Evolutionary conservation across 345 rosid genomes (phyloP), one percentile per base, ranked within the genome.

Genomic region (Raphanus sativus): DNA sequence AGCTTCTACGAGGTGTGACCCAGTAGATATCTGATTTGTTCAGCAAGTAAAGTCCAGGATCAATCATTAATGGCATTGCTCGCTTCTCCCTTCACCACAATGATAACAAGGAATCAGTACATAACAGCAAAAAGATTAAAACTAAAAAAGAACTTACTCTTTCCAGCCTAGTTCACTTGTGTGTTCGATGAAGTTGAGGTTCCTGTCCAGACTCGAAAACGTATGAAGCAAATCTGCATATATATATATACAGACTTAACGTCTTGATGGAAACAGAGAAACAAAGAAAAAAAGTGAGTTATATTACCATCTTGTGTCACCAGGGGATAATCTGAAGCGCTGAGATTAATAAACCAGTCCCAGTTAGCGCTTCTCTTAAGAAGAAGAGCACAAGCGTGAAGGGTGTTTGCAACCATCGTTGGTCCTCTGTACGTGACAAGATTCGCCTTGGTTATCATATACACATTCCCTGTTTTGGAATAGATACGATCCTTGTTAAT

Each of bases 311-410:
- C 99, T 89, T 96, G 99, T 24, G 99, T 92, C 64, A 91, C 92
- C 36, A 95, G 90, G 81, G 99, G 99, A 84, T 95, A 95, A 89
- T 92, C 99, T 1, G 98, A 92, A 70, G 99, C 99, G 77, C 99
- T 93, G 65, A 93, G 99, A 84, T 96, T 93, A 75, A 95, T 91
- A 87, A 95, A 95, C 99, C 99, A 95, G 82, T 95, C 98, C 99
- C 99, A 95, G 2, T 96, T 86, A 5, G 88, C 84, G 29, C 83
- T 89, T 78, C 77, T 87, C 88, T 86, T 91, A 28, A 96, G 92
- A 75, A 96, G 96, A 85, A 93, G 73, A 3, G 98, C 97, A 64
- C 98, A 91, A 76, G 99, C 99, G 69, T 96, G 99, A 77, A 93
- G 98, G 1, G 99, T 96, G 81, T 93, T 96, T 1, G 99, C 84